These are phyloP conservation scores for Lasiodiplodia gonubiensis DNA, from an alignment of 2,329 filamentous ascomycete species.

Conservation along the genomic window DNA sequence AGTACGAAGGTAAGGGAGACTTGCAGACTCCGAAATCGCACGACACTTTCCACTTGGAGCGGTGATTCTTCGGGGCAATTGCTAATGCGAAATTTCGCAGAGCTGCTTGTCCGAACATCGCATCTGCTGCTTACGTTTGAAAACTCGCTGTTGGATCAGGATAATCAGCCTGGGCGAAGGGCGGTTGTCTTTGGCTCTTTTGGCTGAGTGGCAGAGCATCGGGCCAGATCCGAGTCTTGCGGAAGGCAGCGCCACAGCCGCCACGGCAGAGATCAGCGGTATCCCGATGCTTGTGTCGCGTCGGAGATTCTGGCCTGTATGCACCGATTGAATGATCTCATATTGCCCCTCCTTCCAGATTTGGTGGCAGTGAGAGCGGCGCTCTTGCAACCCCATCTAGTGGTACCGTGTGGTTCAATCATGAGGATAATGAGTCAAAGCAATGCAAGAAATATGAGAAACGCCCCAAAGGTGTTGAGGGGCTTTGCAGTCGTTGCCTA, in stretches of 20 bases:
- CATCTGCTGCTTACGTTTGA: constrained; percentile 70
- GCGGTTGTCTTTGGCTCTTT: constrained; percentile 68
- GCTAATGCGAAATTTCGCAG: constrained; percentile 48
- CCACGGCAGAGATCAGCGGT: constrained; percentile 5
- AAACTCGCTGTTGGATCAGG: constrained; percentile 65
- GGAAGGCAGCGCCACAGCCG: constrained; percentile 3
- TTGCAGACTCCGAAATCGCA: constrained; percentile 23
- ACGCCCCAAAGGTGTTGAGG: not conserved
- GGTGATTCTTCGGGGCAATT: constrained; percentile 6
- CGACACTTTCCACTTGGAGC: constrained; percentile 1
- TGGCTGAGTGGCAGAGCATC: constrained; percentile 32
- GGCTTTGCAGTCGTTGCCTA: not conserved
- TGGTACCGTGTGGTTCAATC: not conserved
- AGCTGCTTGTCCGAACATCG: constrained; percentile 69
- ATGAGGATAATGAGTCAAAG: not conserved
- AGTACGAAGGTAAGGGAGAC: constrained; percentile 67
- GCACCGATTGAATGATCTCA: constrained; percentile 15
- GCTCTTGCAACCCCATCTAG: not conserved
- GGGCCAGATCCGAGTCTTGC: constrained; percentile 13
- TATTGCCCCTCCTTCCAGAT: constrained; percentile 2
- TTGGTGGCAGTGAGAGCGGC: not conserved
- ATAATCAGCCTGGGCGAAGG: constrained; percentile 63
- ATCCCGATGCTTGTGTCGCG: constrained; percentile 10
- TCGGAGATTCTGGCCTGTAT: constrained; percentile 3
- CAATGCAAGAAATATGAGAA: not conserved